Evolutionary conservation across 371 early-diverging fungal species (phyloP).

Genomic region (Haplosporangium sp.): DNA sequence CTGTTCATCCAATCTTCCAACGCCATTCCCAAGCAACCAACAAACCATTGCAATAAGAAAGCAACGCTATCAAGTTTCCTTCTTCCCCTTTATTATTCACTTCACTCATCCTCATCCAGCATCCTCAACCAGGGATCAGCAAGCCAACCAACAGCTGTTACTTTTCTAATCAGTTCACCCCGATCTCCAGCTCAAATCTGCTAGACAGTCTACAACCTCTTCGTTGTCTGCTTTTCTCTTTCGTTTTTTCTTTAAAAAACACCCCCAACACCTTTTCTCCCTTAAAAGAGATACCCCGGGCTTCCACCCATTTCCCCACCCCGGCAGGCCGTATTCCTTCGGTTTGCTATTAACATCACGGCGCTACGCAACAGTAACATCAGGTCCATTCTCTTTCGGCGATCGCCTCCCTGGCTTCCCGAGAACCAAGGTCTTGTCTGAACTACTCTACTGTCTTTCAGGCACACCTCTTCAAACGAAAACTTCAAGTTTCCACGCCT

Average conservation of each 20-base stretch:
- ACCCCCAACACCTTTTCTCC: constrained; percentile 38
- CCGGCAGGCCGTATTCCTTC: constrained; percentile 62
- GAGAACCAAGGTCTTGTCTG: constrained; percentile 56
- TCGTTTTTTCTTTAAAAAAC: constrained; percentile 49
- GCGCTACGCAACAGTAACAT: constrained; percentile 73
- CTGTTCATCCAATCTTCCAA: constrained; percentile 29
- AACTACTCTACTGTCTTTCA: constrained; percentile 51
- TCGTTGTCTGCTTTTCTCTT: constrained; percentile 22
- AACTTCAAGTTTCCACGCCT: constrained; percentile 16
- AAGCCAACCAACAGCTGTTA: constrained; percentile 26
- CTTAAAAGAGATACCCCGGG: constrained; percentile 57
- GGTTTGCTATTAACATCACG: constrained; percentile 70
- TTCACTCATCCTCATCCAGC: constrained; percentile 12
- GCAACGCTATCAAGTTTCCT: constrained; percentile 3
- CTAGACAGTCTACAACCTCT: constrained; percentile 54
- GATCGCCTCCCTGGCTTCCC: constrained; percentile 76
- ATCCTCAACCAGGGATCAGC: constrained; percentile 27
- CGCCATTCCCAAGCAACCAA: constrained; percentile 6
- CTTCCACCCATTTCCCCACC: constrained; percentile 62
- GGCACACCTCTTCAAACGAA: constrained; percentile 37
- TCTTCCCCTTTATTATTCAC: constrained; percentile 9
- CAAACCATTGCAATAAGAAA: background rate
- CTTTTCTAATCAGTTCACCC: constrained; percentile 32
- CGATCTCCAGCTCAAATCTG: constrained; percentile 29
- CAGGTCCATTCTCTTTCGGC: constrained; percentile 71